These are phyloP conservation scores for Forsythia viridissima DNA, from an alignment of 257 asterid genomes.

Conservation along the genomic window DNA sequence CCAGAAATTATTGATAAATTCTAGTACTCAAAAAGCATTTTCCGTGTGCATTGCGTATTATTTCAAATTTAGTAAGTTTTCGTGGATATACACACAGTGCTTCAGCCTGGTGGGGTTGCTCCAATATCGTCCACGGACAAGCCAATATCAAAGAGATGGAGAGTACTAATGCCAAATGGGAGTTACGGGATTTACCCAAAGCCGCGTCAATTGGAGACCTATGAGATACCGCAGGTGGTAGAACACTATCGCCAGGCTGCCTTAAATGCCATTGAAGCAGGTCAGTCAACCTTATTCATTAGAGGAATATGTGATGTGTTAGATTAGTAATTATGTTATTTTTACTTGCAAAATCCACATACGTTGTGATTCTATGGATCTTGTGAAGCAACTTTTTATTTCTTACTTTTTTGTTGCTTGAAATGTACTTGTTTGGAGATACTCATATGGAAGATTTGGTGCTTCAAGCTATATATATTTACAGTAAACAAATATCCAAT, in stretches of 20 bases:
- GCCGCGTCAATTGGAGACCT: conserved; percentile 57
- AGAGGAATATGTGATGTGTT: conserved; percentile 8
- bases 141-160: conserved; percentile 93
- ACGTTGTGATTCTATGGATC: neutral
- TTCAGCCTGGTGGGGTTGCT: conserved; percentile 72
- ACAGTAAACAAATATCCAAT: neutral
- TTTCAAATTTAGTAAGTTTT: neutral
- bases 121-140: conserved; percentile 82
- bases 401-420: neutral
- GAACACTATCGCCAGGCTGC: conserved; percentile 78
- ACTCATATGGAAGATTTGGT: neutral
- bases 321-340: neutral
- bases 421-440: neutral
- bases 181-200: conserved; percentile 61
- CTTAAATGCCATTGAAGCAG: conserved; percentile 92
- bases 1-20: neutral
- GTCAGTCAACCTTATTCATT: conserved; percentile 33
- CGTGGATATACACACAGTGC: conserved; percentile 41
- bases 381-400: neutral
- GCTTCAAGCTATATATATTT: neutral
- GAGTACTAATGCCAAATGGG: conserved; percentile 84
- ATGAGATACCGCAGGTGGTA: conserved; percentile 59
- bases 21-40: neutral
- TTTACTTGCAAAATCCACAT: neutral
- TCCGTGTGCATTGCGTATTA: neutral